Evolutionary conservation across 2,329 filamentous ascomycete genomes (phyloP).

Genomic region (Monosporascus sp.): DNA sequence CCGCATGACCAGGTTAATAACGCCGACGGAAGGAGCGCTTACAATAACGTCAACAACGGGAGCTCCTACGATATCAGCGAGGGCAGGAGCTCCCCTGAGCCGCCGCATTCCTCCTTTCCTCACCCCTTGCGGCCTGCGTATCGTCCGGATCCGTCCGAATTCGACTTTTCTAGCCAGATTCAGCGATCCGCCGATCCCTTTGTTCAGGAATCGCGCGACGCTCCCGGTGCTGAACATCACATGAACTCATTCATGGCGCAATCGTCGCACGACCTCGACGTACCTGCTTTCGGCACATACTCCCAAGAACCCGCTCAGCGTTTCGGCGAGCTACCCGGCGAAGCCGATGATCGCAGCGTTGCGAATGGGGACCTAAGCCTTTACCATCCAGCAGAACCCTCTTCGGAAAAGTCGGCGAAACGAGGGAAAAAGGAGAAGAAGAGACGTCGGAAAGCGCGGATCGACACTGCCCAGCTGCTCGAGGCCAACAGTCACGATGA

Average conservation of each 20-base stretch:
- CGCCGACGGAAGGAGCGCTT: background rate
- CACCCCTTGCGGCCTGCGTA: background rate
- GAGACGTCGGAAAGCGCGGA: constrained; percentile 8
- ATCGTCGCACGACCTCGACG: constrained; percentile 1
- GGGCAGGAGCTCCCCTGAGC: too few relatives aligned
- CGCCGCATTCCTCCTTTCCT: too few relatives aligned
- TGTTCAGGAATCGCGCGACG: background rate
- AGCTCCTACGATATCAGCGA: too few relatives aligned
- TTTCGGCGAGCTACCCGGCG: too few relatives aligned
- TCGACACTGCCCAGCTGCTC: constrained; percentile 6
- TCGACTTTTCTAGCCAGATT: background rate
- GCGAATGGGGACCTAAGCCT: background rate
- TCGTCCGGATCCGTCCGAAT: background rate
- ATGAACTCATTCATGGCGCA: background rate
- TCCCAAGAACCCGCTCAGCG: too few relatives aligned
- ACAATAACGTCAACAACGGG: background rate
- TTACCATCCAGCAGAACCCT: background rate
- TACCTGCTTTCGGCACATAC: background rate
- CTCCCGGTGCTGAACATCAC: constrained; percentile 1
- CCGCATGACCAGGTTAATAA: background rate
- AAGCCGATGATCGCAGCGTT: too few relatives aligned
- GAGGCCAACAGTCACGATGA: background rate
- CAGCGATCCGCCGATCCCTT: background rate
- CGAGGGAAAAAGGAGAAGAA: background rate
- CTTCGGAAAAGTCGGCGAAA: background rate